These are phyloP conservation scores for Cicer judaicum DNA, from an alignment of 306 rosid genomes.

Conservation along the genomic window DNA sequence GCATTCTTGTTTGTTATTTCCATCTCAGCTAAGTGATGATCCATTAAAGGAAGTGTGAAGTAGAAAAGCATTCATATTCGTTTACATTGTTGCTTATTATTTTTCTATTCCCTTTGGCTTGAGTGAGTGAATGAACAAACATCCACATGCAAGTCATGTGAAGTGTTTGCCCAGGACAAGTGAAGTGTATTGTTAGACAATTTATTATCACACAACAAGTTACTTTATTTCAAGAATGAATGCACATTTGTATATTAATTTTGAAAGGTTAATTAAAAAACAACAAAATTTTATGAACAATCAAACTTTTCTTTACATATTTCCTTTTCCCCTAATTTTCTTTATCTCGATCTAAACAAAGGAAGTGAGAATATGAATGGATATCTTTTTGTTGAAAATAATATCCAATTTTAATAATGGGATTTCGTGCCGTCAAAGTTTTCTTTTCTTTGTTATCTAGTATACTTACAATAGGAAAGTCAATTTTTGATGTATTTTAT, in stretches of 20 bases:
- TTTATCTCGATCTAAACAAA: background rate
- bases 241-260: background rate
- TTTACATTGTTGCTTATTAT: conserved; percentile 5
- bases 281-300: background rate
- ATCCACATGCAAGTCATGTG: conserved; percentile 37
- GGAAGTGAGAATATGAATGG: background rate
- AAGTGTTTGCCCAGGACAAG: conserved; percentile 14
- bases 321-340: background rate
- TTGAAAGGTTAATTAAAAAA: background rate
- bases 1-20: conserved; percentile 56
- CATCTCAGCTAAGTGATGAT: conserved; percentile 55
- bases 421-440: background rate
- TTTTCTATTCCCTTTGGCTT: conserved; percentile 15
- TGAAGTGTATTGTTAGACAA: background rate
- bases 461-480: too few relatives aligned
- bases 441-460: background rate
- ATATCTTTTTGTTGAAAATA: background rate
- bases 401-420: background rate
- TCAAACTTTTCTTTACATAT: background rate
- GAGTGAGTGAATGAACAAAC: conserved; percentile 33
- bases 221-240: background rate
- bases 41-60: conserved; percentile 53
- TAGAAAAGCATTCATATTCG: conserved; percentile 53
- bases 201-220: background rate
- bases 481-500: too few relatives aligned